A percentile compares a stretch with the other conserved stretches of the same genome.
Evolutionary conservation across 2,329 filamentous ascomycete species (phyloP).

Genomic region (Apiospora phragmitis): DNA sequence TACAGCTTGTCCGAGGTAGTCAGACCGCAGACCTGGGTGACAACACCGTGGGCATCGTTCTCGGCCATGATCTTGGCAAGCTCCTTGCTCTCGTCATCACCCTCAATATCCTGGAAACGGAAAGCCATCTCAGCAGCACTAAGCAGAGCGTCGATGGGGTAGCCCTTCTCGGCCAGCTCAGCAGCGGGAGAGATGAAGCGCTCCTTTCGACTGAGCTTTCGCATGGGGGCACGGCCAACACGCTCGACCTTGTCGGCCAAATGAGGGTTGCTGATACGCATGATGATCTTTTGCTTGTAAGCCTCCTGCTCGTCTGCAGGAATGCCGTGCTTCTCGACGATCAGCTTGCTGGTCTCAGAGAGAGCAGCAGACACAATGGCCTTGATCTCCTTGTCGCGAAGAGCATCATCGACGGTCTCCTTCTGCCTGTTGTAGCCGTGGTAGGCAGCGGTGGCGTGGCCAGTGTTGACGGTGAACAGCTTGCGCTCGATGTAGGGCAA

Average conservation of each 20-base stretch:
- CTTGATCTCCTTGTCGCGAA: conserved; percentile 79
- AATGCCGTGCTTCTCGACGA: conserved; percentile 85
- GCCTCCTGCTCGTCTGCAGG: conserved; percentile 71
- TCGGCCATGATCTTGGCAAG: conserved; percentile 83
- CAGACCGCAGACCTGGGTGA: conserved; percentile 79
- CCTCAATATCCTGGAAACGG: conserved; percentile 92
- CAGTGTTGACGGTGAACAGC: conserved; percentile 98
- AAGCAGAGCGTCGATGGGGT: conserved; percentile 72
- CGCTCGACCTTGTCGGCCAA: conserved; percentile 92
- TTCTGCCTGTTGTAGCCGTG: conserved; percentile 87
- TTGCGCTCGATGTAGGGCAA: conserved; percentile 98
- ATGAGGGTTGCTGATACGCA: conserved; percentile 89
- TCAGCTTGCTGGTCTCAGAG: conserved; percentile 81
- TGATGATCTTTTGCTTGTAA: conserved; percentile 91
- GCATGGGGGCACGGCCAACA: conserved; percentile 89
- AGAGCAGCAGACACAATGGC: conserved; percentile 78
- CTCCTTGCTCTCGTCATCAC: conserved; percentile 85
- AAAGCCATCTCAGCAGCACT: conserved; percentile 88
- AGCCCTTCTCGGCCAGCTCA: conserved; percentile 79
- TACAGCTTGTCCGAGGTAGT: conserved; percentile 77
- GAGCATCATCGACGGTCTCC: conserved; percentile 84
- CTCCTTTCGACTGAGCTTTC: conserved; percentile 93
- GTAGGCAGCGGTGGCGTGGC: conserved; percentile 94
- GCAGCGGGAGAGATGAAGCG: conserved; percentile 92
- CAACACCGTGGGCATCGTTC: conserved; percentile 71